A percentile compares a stretch with the other conserved stretches of the same genome.
These are phyloP conservation scores for Plasmodium gallinaceum DNA, from an alignment of 169 alveolate species.

Conservation along the genomic window DNA sequence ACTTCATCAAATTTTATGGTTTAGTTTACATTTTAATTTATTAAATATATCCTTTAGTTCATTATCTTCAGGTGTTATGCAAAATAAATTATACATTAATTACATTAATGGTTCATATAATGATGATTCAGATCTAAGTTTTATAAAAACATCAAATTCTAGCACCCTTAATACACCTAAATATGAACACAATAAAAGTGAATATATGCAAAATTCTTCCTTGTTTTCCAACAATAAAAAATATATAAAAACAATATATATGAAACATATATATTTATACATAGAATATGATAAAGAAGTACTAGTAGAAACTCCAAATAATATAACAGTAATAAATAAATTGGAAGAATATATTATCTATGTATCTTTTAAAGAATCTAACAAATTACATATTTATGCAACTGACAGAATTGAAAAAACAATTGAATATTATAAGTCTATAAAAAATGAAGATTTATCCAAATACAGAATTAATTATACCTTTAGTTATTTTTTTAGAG, in stretches of 20 bases:
- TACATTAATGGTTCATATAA: no score
- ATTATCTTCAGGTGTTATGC: no score
- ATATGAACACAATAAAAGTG: no score
- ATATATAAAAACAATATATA: background rate
- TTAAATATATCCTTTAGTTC: no score
- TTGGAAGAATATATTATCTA: slow-evolving; percentile 34
- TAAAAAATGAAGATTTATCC: slow-evolving; percentile 24
- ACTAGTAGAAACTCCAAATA: slow-evolving; percentile 1
- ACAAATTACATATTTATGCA: slow-evolving; percentile 32
- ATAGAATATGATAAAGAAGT: slow-evolving; percentile 25
- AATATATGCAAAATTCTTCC: no score
- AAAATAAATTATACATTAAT: no score
- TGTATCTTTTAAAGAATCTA: slow-evolving; percentile 27
- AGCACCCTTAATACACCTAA: no score
- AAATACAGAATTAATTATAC: slow-evolving; percentile 85
- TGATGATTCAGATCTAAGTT: no score
- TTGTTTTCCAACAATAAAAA: no score
- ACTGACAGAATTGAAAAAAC: slow-evolving; percentile 21
- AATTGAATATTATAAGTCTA: slow-evolving; percentile 28
- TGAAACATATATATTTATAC: slow-evolving; percentile 21
- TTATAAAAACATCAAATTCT: no score
- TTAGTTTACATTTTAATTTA: background rate
- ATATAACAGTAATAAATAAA: slow-evolving; percentile 39
- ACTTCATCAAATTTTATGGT: slow-evolving; percentile 56
- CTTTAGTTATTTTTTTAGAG: slow-evolving; percentile 52